Base-by-base conservation (phyloP, 441 rosid genomes). In the Raphanus hybrid region DNA sequence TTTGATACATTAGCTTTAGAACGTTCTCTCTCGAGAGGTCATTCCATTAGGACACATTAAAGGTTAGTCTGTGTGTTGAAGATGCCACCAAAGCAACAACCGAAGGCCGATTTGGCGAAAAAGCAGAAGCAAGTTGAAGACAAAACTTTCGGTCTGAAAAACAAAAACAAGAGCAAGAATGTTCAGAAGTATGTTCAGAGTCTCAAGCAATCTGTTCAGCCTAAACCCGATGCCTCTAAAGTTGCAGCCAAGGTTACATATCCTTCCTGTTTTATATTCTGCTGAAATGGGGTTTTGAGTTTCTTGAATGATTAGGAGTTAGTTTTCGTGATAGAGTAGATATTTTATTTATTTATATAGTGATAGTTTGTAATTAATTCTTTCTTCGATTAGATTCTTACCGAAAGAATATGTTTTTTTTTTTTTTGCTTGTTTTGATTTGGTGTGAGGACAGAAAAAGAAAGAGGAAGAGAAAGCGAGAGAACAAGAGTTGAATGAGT, bases 51-150 rank as follows among this genome's bases (percentile, higher is more conserved):
- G n/a, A 29, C 0, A 29, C 32, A 29, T 29, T 29, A 3, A 27
- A 29, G 32, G 32, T 3, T 29, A 29, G 80, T 71, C 72, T 6
- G 9, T 71, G 76, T 71, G 14, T 58, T 48, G 75, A 75, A 78
- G 82, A 93, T 96, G 98, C 97, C 97, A 64, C 98, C 97, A 48
- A 92, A 96, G 94, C 86, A 82, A 83, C 86, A 83, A 72, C 80
- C 97, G 6, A 92, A 93, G 82, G 82, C 89, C 69, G 98, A 96
- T 78, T 67, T 93, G 80, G 91, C 94, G 78, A 96, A 92, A 89
- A 96, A 96, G 91, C 94, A 93, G 84, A 96, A 93, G 88, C 57
- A 88, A 77, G 94, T 90, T 52, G 98, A 93, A 84, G 98, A 92
- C 89, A 96, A 89, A 86, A 96, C 98, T 3, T 96, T 96, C 80